These are phyloP conservation scores for Stentor roeselii DNA, from an alignment of 73 alveolate genomes.

Conservation along the genomic window DNA sequence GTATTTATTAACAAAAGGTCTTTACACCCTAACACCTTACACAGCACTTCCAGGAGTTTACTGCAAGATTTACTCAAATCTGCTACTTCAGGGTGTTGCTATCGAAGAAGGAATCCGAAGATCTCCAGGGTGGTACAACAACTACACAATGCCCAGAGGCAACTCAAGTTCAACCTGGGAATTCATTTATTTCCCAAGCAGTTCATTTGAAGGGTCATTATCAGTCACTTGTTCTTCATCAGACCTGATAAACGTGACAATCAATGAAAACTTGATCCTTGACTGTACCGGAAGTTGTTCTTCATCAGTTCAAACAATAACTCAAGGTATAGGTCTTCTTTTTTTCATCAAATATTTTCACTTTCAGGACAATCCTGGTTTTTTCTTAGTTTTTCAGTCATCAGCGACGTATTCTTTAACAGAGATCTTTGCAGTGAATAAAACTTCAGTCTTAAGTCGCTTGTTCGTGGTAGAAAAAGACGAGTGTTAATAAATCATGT, in stretches of 20 bases:
- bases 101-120: background rate
- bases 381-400: background rate
- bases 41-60: background rate
- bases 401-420: background rate
- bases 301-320: background rate
- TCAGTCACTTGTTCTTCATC: background rate
- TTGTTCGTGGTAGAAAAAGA: background rate
- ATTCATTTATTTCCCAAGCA: background rate
- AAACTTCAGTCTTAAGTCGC: background rate
- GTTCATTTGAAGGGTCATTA: background rate
- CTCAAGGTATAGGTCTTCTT: background rate
- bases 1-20: background rate
- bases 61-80: background rate
- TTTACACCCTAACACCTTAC: too few relatives aligned
- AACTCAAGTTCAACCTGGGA: background rate
- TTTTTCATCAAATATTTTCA: background rate
- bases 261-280: background rate
- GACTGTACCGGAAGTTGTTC: background rate
- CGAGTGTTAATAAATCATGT: too few relatives aligned
- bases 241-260: background rate
- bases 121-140: background rate
- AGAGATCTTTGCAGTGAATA: background rate
- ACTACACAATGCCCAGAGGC: background rate
- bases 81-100: background rate
- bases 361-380: background rate